Conservation (phyloP, 345 rosid genomes). For the Clausena lansium region DNA sequence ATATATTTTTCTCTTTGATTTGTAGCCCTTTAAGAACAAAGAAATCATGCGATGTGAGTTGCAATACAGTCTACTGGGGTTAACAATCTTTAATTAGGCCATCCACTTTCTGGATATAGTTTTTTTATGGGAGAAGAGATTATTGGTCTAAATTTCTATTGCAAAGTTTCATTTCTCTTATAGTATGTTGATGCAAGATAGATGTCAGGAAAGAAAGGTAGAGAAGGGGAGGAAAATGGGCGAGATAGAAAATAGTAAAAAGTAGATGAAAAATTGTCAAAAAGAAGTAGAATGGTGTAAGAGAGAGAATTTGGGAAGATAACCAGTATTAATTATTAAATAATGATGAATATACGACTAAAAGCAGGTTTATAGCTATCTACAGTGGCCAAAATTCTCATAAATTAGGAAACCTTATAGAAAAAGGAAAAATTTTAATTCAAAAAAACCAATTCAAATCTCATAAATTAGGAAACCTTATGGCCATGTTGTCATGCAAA, state of each 20-base stretch:
- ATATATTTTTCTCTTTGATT: background rate
- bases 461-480: no score
- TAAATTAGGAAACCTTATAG: background rate
- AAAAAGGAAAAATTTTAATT: background rate
- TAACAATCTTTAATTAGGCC: background rate
- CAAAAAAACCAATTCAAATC: background rate
- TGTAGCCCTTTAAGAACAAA: background rate
- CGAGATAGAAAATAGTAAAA: no score
- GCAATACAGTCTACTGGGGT: background rate
- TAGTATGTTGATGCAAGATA: no score
- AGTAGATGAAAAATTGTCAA: no score
- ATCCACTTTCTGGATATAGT: no score
- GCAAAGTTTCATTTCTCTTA: no score
- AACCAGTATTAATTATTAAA: background rate
- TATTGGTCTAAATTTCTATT: no score
- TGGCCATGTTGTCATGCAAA: background rate
- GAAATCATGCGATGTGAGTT: background rate
- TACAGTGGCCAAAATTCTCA: background rate
- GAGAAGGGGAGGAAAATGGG: no score
- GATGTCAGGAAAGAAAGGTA: no score
- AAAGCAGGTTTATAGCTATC: background rate
- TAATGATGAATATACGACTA: background rate
- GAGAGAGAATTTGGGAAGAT: background rate
- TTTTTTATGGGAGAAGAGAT: no score
- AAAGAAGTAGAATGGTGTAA: no score